Base-by-base conservation (phyloP, 371 early-diverging fungal genomes). In the Sporodiniella umbellata region DNA sequence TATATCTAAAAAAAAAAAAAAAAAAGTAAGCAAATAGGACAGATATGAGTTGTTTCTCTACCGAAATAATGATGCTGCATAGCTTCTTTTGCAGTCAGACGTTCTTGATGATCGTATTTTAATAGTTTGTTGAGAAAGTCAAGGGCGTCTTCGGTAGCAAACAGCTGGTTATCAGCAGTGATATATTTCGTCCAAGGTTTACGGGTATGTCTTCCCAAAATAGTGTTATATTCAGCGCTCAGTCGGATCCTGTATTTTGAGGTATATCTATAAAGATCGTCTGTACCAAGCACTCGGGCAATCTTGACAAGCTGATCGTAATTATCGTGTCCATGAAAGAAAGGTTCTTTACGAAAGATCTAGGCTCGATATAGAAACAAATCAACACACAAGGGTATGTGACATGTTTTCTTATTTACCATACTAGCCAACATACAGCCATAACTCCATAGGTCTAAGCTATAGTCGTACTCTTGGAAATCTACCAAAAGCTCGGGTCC, bases 341-440 rank as follows among this genome's bases (percentile, higher is more conserved):
- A 97, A 1, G 99, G 99, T 60, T 96, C 96, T 72, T 93, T 95
- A 62, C 93, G 90, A 87, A 96, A 98, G 31, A 99, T 94, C 91
- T 93, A 47, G 45, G n/a, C n/a, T n/a, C n/a, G n/a, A n/a, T n/a
- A n/a, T 72, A 75, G 12, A 25, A 17, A 18, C 22, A 21, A 15
- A 19, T 31, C 6, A 11, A 1, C 21, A 23, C 38, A 2, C 12
- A 5, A 2, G 8, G 2, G 0, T n/a, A 3, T 19, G 12, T 22
- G 19, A 22, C 19, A 17, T 25, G 25, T 8, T 33, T 4, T n/a
- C 11, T n/a, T 33, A 8, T 14, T 45, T 31, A 31, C 24, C 87
- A 98, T 95, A 69, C 92, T 88, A 18, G 98, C 99, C 72, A 99
- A 91, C 93, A 99, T 97, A 71, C 99, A 98, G 11, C 99, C 99